Conservation (phyloP, 768 basidiomycete genomes). For the Phlebiopsis gigantea region DNA sequence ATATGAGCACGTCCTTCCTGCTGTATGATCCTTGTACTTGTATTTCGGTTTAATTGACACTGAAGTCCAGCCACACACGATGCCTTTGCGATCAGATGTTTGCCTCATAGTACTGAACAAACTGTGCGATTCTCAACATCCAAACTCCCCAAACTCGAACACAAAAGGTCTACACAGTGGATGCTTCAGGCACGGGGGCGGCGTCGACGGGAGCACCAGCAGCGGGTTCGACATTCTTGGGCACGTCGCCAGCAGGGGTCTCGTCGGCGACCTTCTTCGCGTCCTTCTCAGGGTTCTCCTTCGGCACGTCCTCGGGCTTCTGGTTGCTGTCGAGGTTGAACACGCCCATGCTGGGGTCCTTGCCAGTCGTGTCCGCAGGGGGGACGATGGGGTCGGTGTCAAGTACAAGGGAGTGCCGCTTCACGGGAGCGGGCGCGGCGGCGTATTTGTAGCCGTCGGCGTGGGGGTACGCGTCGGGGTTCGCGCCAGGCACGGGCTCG, state of each 20-base stretch:
- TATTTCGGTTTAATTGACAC: not conserved
- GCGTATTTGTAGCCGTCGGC: not conserved
- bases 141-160: not conserved
- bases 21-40: not conserved
- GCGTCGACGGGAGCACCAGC: too few species aligned
- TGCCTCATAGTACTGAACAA: too few species aligned
- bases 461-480: constrained; percentile 1
- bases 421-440: not conserved
- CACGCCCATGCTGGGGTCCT: constrained; percentile 18
- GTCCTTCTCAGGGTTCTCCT: not conserved
- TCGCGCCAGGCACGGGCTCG: not conserved
- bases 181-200: too few species aligned
- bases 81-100: too few species aligned
- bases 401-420: constrained; percentile 8
- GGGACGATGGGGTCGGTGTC: constrained; percentile 12
- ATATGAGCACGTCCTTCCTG: not conserved
- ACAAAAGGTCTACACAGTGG: too few species aligned
- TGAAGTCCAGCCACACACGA: too few species aligned
- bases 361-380: constrained; percentile 11
- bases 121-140: too few species aligned
- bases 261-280: not conserved
- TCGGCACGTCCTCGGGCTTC: not conserved
- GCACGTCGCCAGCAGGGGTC: too few species aligned
- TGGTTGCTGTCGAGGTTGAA: constrained; percentile 25
- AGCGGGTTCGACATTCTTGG: too few species aligned